Evolutionary conservation across 1,284 basidiomycete species (phyloP), one percentile per base, ranked within the genome.

Genomic region (Fistulina hepatica): DNA sequence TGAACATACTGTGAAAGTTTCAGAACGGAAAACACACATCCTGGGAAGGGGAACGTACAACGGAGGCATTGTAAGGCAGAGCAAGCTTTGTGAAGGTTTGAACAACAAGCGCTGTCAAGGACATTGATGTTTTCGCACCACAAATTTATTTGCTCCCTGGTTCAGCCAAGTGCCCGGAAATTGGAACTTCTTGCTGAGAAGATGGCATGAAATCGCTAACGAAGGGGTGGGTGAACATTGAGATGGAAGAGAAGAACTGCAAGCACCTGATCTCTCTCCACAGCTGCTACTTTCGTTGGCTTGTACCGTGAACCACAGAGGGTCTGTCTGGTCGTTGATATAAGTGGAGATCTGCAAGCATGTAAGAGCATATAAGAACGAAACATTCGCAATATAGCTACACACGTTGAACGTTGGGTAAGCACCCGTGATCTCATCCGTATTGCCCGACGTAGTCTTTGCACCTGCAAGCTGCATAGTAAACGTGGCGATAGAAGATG

Each of bases 381-480:
- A 19, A 11, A 15, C 35, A 4, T 21, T 13, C 2, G 2, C 3
- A 28, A 13, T 38, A 7, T 19, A 17, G 13, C 21, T 21, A 4
- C 33, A 16, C 19, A 45, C 42, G 3, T 37, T 33, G 22, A 48
- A 36, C 5, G 30, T 36, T 15, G 46, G 41, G 19, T 41, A 21
- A 10, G 39, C 17, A 12, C 44, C 44, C 11, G 26, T 38, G 6
- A 21, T 51, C 2, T 48, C 54, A 30, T 59, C 55, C 12, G 56
- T 57, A 31, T 62, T 58, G 3, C 54, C 54, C 1, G 47, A 39
- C 15, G 51, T 50, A 12, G 54, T 54, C 37, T 48, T 49, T 9
- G 49, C 54, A 7, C 39, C 54, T 2, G 54, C 54, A 9, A 52
- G 49, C 39, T 52, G 49, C 11, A 56, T 44, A 4, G 52, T 56